These are phyloP conservation scores for Mucor racemosus DNA, from an alignment of 371 early-diverging fungal species.

Conservation along the genomic window DNA sequence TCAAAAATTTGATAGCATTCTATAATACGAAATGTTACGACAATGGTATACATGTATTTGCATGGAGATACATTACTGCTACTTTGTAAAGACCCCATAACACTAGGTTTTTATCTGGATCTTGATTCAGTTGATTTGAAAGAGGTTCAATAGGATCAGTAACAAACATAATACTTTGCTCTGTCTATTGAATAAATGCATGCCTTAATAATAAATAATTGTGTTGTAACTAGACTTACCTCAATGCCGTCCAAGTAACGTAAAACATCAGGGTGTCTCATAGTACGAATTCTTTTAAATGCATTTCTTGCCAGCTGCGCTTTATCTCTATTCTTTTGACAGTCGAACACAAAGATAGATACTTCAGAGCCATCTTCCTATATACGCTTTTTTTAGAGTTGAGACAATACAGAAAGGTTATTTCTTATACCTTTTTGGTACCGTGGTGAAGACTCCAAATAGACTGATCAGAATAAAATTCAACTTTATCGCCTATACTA, in stretches of 20 bases:
- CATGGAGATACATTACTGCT: conserved; percentile 58
- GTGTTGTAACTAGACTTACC: conserved; percentile 44
- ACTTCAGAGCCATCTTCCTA: conserved; percentile 79
- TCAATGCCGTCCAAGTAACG: conserved; percentile 87
- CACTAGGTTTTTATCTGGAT: conserved; percentile 68
- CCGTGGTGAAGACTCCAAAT: conserved; percentile 84
- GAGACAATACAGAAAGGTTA: not conserved
- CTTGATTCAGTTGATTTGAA: conserved; percentile 55
- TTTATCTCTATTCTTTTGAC: conserved; percentile 64
- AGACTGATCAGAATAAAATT: conserved; percentile 63
- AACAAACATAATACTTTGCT: conserved; percentile 87
- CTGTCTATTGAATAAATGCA: conserved; percentile 57
- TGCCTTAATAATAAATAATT: not conserved
- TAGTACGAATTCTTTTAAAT: conserved; percentile 82
- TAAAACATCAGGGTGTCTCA: conserved; percentile 90
- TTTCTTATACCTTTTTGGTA: conserved; percentile 63
- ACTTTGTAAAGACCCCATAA: conserved; percentile 91
- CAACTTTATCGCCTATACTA: conserved; percentile 72
- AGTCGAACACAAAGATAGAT: conserved; percentile 89
- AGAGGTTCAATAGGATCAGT: conserved; percentile 89
- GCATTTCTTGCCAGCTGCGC: conserved; percentile 86
- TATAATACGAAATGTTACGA: conserved; percentile 27
- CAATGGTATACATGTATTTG: not conserved
- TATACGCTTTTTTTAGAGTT: not conserved
- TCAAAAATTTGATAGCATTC: conserved; percentile 87